Conservation (phyloP, 352 stramenopile species). For the Phytopythium kandeliae region DNA sequence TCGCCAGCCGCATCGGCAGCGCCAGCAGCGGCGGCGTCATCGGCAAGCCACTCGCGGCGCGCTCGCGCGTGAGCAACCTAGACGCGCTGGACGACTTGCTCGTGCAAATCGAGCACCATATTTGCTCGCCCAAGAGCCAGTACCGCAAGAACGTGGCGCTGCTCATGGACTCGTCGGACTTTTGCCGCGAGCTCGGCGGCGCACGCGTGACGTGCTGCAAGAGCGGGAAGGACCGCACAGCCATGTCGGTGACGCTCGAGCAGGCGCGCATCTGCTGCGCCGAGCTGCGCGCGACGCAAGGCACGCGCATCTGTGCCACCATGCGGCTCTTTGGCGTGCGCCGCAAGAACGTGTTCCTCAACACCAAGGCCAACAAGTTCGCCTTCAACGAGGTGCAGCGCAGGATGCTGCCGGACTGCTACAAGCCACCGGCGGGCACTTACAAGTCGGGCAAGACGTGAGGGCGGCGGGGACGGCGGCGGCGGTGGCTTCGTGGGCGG, state of each 20-base stretch:
- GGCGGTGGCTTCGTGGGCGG: no score
- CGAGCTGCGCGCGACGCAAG: slow-evolving; percentile 51
- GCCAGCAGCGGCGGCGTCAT: neutral
- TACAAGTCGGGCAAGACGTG: slow-evolving; percentile 83
- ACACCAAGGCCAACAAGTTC: slow-evolving; percentile 82
- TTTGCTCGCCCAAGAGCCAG: slow-evolving; percentile 55
- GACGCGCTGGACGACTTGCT: slow-evolving; percentile 62
- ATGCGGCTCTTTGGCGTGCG: slow-evolving; percentile 76
- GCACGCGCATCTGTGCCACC: slow-evolving; percentile 49
- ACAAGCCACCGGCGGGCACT: slow-evolving; percentile 74
- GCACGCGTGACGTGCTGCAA: slow-evolving; percentile 96
- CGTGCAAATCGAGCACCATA: slow-evolving; percentile 65
- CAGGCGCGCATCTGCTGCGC: slow-evolving; percentile 65
- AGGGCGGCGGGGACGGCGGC: slow-evolving; percentile 1
- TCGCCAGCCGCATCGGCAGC: slow-evolving; percentile 4
- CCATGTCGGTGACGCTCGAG: slow-evolving; percentile 96
- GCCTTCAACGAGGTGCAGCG: slow-evolving; percentile 87
- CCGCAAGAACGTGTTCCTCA: slow-evolving; percentile 79
- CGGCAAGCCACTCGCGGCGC: slow-evolving; percentile 2
- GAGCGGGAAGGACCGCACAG: slow-evolving; percentile 95
- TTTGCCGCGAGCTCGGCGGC: slow-evolving; percentile 83
- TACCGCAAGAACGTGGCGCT: slow-evolving; percentile 83
- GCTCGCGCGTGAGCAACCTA: slow-evolving; percentile 20
- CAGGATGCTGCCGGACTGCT: slow-evolving; percentile 80
- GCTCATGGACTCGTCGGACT: slow-evolving; percentile 78